phyloP scores from a whole-genome alignment of 768 basidiomycete genomes.

The Cystobasidium ongulense region DNA sequence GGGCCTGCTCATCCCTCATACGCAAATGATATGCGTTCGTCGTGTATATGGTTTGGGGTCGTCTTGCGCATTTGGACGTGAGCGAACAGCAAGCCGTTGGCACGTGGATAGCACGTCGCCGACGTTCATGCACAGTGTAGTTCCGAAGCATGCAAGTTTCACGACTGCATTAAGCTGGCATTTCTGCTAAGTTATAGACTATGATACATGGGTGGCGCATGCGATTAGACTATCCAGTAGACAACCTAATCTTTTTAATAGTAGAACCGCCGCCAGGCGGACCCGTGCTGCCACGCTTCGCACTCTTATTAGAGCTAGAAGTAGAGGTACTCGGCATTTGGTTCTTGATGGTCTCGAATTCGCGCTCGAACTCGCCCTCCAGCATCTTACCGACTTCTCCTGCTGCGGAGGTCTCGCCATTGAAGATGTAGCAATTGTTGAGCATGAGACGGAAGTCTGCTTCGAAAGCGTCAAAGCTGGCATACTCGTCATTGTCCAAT shows the following conservation, averaged over 20 bases:
- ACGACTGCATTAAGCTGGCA: background rate
- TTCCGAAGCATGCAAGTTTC: no score
- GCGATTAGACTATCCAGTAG: background rate
- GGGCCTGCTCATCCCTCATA: conserved; percentile 25
- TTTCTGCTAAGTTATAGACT: background rate
- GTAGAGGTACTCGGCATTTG: background rate
- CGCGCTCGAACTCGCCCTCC: conserved; percentile 23
- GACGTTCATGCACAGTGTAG: no score
- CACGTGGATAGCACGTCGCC: background rate
- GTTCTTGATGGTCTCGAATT: conserved; percentile 8
- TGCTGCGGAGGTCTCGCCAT: conserved; percentile 50
- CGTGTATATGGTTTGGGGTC: background rate
- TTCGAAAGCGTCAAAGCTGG: conserved; percentile 66
- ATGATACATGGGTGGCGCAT: background rate
- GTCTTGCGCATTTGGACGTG: background rate
- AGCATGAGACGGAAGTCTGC: conserved; percentile 82
- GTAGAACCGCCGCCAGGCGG: conserved; percentile 2
- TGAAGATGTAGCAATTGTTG: conserved; percentile 79
- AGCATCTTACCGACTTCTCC: conserved; percentile 16
- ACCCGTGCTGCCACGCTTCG: conserved; percentile 21
- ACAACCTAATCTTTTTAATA: conserved; percentile 25
- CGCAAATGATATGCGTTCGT: background rate
- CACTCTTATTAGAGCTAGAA: background rate
- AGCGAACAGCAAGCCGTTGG: background rate
- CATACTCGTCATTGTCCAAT: conserved; percentile 74